A percentile compares a stretch with the other conserved stretches of the same genome.
Conservation (phyloP, 345 rosid genomes). For the Boechera stricta region DNA sequence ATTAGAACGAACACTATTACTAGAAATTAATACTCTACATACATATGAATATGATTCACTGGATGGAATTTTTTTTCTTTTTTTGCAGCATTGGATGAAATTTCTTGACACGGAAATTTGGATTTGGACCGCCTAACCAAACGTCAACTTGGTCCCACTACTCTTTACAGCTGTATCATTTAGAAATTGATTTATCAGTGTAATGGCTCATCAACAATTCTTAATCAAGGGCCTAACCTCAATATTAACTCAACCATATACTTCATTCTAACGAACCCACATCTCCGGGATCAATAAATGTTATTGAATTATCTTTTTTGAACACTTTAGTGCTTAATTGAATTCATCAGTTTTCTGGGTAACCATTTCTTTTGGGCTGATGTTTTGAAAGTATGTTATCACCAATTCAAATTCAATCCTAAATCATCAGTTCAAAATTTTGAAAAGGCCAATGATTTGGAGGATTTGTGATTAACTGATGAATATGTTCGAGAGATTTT, state of each 20-base stretch:
- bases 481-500: neutral
- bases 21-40: neutral
- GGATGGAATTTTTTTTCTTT: neutral
- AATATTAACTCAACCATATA: slow-evolving; percentile 22
- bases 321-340: neutral
- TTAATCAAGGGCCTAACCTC: slow-evolving; percentile 41
- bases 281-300: slow-evolving; percentile 22
- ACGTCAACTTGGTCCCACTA: slow-evolving; percentile 43
- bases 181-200: neutral
- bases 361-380: neutral
- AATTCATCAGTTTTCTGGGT: neutral
- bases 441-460: neutral
- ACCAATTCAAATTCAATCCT: neutral
- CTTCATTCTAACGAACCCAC: slow-evolving; percentile 32
- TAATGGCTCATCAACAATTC: slow-evolving; percentile 33
- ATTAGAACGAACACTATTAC: slow-evolving; percentile 25
- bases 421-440: neutral
- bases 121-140: slow-evolving; percentile 47
- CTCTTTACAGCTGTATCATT: slow-evolving; percentile 37
- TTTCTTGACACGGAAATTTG: slow-evolving; percentile 40
- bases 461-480: neutral
- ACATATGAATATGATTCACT: slow-evolving; percentile 31
- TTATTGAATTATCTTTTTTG: neutral
- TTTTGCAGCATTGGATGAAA: slow-evolving; percentile 12
- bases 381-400: neutral